Evolutionary conservation across 2,329 filamentous ascomycete species (phyloP), one percentile per base, ranked within the genome.

Genomic region (Fusarium ramigenum): DNA sequence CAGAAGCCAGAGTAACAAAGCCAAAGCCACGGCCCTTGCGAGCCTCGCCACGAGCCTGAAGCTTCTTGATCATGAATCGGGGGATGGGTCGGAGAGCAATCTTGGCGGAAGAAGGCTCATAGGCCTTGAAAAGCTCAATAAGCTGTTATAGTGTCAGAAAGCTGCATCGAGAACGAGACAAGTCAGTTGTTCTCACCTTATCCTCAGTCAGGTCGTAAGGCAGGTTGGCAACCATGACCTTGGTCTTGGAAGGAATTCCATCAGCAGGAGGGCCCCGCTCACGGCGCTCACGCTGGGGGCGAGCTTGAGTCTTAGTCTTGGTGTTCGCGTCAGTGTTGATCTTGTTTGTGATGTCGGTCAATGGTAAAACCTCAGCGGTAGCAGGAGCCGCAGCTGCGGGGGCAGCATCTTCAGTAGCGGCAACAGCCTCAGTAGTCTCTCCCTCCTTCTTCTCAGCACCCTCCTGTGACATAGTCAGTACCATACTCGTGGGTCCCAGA

Each of bases 21-120:
- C 96, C 96, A 83, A 99, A 99, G 77, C 96, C 96, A 88, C 96
- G 96, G 71, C 96, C 96, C 92, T 99, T 99, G 88, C 96, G 96
- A 80, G 96, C 92, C 88, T 99, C 96, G 82, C 95, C 95, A 83
- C 96, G 96, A 80, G 96, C 95, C 87, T 97, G 95, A 73, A 99
- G 94, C 91, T 99, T 99, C 93, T 98, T 98, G 87, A 99, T 96
- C 96, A 99, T 99, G 89, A 98, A 99, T 80, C 96, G 95, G 78
- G 96, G 96, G 78, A 99, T 99, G 59, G 96, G 96, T 80, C 96
- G 96, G 78, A 99, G 94, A 77, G 96, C 96, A 81, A 99, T 98
- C 91, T 98, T 99, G 84, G 96, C 96, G 75, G 95, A 97, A 78
- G 93, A 92, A 71, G 96, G 96, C 82, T 95, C 89, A 88, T 98